Percentiles rank a stretch among this genome's conserved stretches.
phyloP scores from a whole-genome alignment of 768 basidiomycete genomes.

The Pisolithus marmoratus region DNA sequence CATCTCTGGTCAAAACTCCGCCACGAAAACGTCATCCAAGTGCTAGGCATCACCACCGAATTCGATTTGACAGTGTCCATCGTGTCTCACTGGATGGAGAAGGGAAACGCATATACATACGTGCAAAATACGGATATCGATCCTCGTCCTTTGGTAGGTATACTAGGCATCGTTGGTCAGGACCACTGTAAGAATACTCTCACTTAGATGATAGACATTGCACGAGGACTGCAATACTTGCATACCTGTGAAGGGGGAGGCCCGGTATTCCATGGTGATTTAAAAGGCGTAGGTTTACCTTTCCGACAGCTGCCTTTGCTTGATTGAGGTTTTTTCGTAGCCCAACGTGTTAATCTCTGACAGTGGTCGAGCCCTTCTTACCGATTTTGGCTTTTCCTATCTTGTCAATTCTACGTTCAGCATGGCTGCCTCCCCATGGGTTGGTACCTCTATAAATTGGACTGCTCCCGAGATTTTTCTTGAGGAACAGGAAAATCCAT shows the following conservation, averaged over 20 bases:
- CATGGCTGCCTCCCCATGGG: not conserved
- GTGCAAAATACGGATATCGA: not conserved
- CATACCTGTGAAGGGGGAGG: slow-evolving; percentile 24
- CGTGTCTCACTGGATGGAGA: not conserved
- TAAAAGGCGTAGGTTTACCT: not conserved
- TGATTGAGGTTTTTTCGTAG: not conserved
- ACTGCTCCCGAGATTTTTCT: not conserved
- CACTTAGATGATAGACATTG: slow-evolving; percentile 29
- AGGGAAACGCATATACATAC: not conserved
- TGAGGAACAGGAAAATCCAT: not conserved
- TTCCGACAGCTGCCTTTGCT: not conserved
- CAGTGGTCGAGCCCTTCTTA: not conserved
- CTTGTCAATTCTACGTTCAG: not conserved
- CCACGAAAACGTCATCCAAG: not conserved
- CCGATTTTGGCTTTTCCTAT: not conserved
- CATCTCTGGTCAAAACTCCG: not conserved
- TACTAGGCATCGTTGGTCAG: not conserved
- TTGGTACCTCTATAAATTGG: not conserved
- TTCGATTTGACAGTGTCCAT: not conserved
- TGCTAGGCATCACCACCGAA: not conserved
- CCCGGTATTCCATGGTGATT: slow-evolving; percentile 21
- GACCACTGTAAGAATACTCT: not conserved
- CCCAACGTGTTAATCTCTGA: not conserved
- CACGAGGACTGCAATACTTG: slow-evolving; percentile 31
- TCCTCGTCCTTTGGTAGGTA: not conserved